Conservation (phyloP, 2,329 filamentous ascomycete genomes). For the Neofusicoccum sp. region DNA sequence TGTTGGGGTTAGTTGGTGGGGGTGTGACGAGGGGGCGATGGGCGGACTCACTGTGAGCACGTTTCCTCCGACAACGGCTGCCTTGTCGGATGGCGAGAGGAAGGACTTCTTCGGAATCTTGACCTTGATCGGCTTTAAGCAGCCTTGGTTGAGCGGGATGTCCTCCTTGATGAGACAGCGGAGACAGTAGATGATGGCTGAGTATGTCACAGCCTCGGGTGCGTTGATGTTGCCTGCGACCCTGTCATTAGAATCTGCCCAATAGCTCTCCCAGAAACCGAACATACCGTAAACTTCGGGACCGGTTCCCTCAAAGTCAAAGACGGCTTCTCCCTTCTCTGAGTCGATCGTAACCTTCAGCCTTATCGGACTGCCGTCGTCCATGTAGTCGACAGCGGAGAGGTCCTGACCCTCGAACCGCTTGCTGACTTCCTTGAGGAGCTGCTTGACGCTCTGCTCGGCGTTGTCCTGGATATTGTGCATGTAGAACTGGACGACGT, state of each 20-base stretch:
- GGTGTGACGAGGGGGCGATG: background rate
- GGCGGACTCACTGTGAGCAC: slow-evolving; percentile 58
- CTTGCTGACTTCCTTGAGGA: slow-evolving; percentile 69
- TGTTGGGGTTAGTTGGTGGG: background rate
- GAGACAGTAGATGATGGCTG: slow-evolving; percentile 82
- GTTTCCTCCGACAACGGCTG: slow-evolving; percentile 81
- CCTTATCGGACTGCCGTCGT: slow-evolving; percentile 76
- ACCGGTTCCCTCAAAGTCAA: slow-evolving; percentile 76
- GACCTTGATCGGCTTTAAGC: slow-evolving; percentile 72
- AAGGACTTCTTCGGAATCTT: slow-evolving; percentile 70
- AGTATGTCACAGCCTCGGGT: slow-evolving; percentile 77
- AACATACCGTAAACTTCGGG: slow-evolving; percentile 68
- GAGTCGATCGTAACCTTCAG: slow-evolving; percentile 74
- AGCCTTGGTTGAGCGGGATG: slow-evolving; percentile 85
- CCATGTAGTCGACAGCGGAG: slow-evolving; percentile 77
- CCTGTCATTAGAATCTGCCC: background rate
- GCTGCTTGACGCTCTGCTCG: slow-evolving; percentile 68
- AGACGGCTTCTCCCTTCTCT: slow-evolving; percentile 70
- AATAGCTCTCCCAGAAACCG: background rate
- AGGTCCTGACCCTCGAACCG: slow-evolving; percentile 70
- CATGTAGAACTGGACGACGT: slow-evolving; percentile 82
- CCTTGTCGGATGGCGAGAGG: slow-evolving; percentile 70
- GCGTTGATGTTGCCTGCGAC: slow-evolving; percentile 68
- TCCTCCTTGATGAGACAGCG: slow-evolving; percentile 77
- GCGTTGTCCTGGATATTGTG: slow-evolving; percentile 77